Evolutionary conservation across 2,329 filamentous ascomycete genomes (phyloP).

Genomic region (Trichoderma hamatum): DNA sequence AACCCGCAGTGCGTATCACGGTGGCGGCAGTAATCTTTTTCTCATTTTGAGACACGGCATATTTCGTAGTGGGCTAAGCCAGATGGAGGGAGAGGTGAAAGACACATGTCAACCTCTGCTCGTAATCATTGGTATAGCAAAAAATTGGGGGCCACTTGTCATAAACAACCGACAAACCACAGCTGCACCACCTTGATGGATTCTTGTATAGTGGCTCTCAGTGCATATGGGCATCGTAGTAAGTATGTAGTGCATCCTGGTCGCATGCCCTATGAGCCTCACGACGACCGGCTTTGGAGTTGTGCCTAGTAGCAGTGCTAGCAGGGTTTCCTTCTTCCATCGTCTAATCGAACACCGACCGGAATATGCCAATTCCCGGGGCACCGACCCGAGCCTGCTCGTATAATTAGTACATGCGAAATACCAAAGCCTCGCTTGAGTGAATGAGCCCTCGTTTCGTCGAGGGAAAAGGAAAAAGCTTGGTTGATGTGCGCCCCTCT

Average conservation of each 20-base stretch:
- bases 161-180: not conserved
- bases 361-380: constrained; percentile 8
- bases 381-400: not conserved
- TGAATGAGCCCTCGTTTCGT: constrained; percentile 1
- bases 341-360: not conserved
- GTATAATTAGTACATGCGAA: not conserved
- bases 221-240: not conserved
- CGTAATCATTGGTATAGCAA: too few species aligned
- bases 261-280: not conserved
- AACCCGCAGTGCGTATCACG: not conserved
- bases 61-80: not conserved
- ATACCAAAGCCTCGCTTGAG: not conserved
- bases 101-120: constrained; percentile 1
- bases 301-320: not conserved
- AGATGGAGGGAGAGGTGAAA: constrained; percentile 4
- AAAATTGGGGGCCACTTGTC: not conserved
- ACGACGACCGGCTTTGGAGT: not conserved
- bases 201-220: not conserved
- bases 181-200: not conserved
- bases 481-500: constrained; percentile 15
- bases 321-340: not conserved
- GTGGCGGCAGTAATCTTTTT: constrained; percentile 9
- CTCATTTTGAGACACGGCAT: constrained; percentile 19
- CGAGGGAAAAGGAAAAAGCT: constrained; percentile 1
- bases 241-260: not conserved